phyloP scores from a whole-genome alignment of 176 grass and related monocot species.

The Chloris gayana region DNA sequence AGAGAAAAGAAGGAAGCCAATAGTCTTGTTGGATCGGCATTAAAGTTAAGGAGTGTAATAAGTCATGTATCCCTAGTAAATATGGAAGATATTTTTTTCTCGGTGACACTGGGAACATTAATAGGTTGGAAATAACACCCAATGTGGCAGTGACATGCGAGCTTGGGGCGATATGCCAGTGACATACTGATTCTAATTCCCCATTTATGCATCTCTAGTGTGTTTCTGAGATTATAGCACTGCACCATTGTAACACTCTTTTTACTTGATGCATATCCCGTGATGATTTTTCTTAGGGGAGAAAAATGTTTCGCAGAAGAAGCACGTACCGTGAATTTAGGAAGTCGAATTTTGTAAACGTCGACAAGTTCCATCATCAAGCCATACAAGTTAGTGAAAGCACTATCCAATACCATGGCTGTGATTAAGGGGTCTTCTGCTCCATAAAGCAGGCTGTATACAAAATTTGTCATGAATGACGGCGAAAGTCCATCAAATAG shows the following conservation, averaged over 20 bases:
- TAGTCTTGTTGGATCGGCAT: background rate
- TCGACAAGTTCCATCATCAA: slow-evolving; percentile 98
- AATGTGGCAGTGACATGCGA: background rate
- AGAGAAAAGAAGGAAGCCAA: background rate
- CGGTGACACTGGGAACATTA: background rate
- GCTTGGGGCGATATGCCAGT: background rate
- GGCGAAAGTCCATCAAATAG: background rate
- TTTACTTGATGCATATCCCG: background rate
- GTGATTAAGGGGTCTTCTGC: slow-evolving; percentile 94
- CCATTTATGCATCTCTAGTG: background rate
- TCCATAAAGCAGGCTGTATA: slow-evolving; percentile 84
- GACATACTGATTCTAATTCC: background rate
- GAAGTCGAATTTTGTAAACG: slow-evolving; percentile 93
- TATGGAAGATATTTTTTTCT: background rate
- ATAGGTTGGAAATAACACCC: background rate
- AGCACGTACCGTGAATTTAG: slow-evolving; percentile 88
- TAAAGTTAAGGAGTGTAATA: slow-evolving; percentile 6
- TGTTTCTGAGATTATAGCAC: background rate
- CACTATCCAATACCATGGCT: slow-evolving; percentile 94
- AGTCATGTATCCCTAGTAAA: background rate
- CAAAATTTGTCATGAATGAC: slow-evolving; percentile 23
- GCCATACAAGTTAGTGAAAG: slow-evolving; percentile 92
- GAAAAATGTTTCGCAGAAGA: slow-evolving; percentile 11
- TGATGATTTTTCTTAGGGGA: slow-evolving; percentile 15
- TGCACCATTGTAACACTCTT: slow-evolving; percentile 11